These are phyloP conservation scores for Monilinia laxa DNA, from an alignment of 2,329 filamentous ascomycete species.

Conservation along the genomic window DNA sequence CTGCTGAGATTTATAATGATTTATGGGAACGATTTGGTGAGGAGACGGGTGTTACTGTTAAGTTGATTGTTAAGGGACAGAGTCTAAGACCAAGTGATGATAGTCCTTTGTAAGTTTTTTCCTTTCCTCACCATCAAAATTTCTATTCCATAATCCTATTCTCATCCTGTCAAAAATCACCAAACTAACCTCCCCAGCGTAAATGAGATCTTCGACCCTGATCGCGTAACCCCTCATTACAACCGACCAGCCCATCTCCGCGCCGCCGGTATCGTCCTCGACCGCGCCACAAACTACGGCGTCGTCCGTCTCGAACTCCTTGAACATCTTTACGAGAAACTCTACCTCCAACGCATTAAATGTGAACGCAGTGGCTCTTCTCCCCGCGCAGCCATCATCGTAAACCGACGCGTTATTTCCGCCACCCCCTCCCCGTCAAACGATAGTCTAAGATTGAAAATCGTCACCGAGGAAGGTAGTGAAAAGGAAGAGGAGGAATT, in stretches of 20 bases:
- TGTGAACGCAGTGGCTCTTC: conserved; percentile 66
- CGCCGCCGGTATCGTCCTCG: conserved; percentile 57
- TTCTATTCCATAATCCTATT: neutral
- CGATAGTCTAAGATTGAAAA: conserved; percentile 39
- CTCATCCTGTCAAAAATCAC: neutral
- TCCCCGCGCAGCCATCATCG: conserved; percentile 82
- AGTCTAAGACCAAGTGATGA: conserved; percentile 90
- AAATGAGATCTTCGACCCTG: conserved; percentile 94
- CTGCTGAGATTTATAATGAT: conserved; percentile 93
- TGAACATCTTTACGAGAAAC: conserved; percentile 80
- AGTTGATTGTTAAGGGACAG: conserved; percentile 76
- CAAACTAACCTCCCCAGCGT: conserved; percentile 55
- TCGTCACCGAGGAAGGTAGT: conserved; percentile 44
- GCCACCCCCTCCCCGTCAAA: conserved; percentile 26
- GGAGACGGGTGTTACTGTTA: conserved; percentile 63
- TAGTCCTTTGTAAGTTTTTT: conserved; percentile 77
- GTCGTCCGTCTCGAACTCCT: conserved; percentile 90
- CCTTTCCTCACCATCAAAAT: neutral
- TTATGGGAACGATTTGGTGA: conserved; percentile 80
- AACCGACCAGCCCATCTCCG: conserved; percentile 63
- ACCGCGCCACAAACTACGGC: conserved; percentile 88
- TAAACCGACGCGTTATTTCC: conserved; percentile 58
- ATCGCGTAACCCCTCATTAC: conserved; percentile 76
- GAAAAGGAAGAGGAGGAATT: conserved; percentile 41
- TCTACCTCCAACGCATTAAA: conserved; percentile 74